Evolutionary conservation across 1,284 basidiomycete genomes (phyloP), one percentile per base, ranked within the genome.

Genomic region (Microbotryum scabiosae): DNA sequence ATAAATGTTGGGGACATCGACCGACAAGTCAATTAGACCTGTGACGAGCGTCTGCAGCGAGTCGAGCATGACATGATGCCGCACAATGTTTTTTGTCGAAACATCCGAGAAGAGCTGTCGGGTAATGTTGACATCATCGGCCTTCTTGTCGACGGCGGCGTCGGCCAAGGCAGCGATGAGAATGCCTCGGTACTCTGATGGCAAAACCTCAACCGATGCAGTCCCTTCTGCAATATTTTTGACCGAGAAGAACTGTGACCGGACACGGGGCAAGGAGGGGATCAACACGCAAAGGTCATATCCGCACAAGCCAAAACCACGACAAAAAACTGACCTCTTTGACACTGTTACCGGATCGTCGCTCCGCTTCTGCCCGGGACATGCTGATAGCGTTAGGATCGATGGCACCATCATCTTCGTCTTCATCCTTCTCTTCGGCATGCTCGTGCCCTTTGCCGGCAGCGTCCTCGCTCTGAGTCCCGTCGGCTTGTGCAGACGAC

Each of bases 191-290:
- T 86, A 81, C 59, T 81, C 79, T 23, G 78, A 72, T 12, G 88
- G 84, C 23, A 93, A 80, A 45, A 79, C 81, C 56, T 82, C 80
- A 75, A 94, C 87, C 76, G 90, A 90, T 57, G 84, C 82, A 65
- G 92, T 86, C 26, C 88, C 93, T 74, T 97, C 92, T 50, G 84
- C 82, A 61, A 97, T 74, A 72, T 86, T 86, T 71, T 86, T 84
- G 66, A 76, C 69, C 49, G 70, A 69, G 57, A 74, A 70, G 70
- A 65, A 71, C 64, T 69, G 60, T 20, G 47, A 32, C 36, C 3
- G 36, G 36, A 41, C 16, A 36, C 47, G 52, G 25, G 41, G 56
- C 43, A 44, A 46, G 25, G 55, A 44, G 47, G 56, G 57, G 28
- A 63, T 59, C 20, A 64, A 56, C 41, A 46, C 52, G 18, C 20